Evolutionary conservation across 192 early-diverging fungal species (phyloP), one percentile per base, ranked within the genome.

Genomic region (Coemansia furcata): DNA sequence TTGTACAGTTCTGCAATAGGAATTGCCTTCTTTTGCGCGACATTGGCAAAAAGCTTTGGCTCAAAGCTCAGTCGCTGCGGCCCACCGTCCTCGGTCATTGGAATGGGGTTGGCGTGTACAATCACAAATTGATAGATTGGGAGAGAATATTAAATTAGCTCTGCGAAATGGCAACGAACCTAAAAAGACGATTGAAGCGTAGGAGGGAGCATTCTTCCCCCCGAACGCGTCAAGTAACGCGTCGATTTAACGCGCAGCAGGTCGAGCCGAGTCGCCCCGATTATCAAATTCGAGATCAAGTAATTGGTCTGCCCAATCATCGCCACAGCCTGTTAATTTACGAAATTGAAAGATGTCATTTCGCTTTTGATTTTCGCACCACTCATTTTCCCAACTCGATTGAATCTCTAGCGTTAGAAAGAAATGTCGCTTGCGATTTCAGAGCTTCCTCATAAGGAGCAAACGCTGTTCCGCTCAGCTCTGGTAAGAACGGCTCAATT

Each of bases 391-490:
- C 29, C 7, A 47, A 8, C 26, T 54, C 50, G 50, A 54, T 54
- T 54, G 12, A 30, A 30, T 14, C 50, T 54, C 50, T 29, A 12
- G 7, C 11, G 23, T 17, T 57, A 7, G 54, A 30, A 57, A 6
- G 26, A 62, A 73, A 82, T 82, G 79, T 75, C 79, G 29, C 42
- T 76, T 39, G 73, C 71, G 3, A 60, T 82, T 68, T 65, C 79
- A 6, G 73, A 76, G 38, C 73, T 83, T 21, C 76, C 80, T 47
- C 80, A 83, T 63, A 83, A 83, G 69, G 80, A 83, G 50, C 80
- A 83, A 32, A 65, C 69, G 42, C 33, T 78, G 72, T 83, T 83
- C 69, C 74, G 76, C 52, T 49, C 72, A n/a, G 76, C 76, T 14
- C 50, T 83, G 75, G 80, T 83, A 83, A 46, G 80, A 19, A 50